A percentile compares a stretch with the other conserved stretches of the same genome.
Conservation (phyloP, 805 yeast genomes). For the Candida tallmaniae region DNA sequence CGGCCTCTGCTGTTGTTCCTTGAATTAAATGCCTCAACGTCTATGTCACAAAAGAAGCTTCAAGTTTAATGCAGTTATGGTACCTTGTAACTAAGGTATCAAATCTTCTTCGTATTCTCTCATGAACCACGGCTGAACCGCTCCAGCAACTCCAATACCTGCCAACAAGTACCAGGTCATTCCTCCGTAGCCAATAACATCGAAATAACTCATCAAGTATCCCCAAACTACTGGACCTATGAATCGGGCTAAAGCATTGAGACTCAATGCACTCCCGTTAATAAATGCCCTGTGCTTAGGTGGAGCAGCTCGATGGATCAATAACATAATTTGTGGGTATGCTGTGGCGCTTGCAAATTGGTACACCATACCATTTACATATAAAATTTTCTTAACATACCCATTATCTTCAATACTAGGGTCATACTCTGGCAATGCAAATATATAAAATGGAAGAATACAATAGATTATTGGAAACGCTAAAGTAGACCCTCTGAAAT, state of each 20-base stretch:
- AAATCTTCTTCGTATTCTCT: constrained; percentile 18
- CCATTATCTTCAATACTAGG: constrained; percentile 20
- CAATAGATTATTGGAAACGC: constrained; percentile 44
- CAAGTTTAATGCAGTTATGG: too few species aligned
- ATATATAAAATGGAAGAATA: constrained; percentile 44
- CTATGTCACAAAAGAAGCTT: too few species aligned
- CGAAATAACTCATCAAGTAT: constrained; percentile 27
- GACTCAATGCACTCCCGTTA: constrained; percentile 53
- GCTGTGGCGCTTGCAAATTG: constrained; percentile 43
- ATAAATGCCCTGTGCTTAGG: constrained; percentile 54
- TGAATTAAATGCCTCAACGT: too few species aligned
- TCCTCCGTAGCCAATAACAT: constrained; percentile 19
- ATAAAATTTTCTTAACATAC: constrained; percentile 19
- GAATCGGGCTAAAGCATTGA: constrained; percentile 51
- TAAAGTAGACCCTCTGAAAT: constrained; percentile 37
- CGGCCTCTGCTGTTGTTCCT: too few species aligned
- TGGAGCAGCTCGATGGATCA: constrained; percentile 52
- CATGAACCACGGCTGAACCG: constrained; percentile 20
- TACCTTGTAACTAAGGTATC: neutral
- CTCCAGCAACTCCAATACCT: constrained; percentile 15
- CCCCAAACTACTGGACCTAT: constrained; percentile 59
- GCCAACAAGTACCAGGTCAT: constrained; percentile 30
- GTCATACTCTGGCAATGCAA: constrained; percentile 34
- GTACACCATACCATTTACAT: constrained; percentile 19
- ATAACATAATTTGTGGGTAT: constrained; percentile 49